These are phyloP conservation scores for Macrotyloma uniflorum DNA, from an alignment of 306 rosid species.

Conservation along the genomic window DNA sequence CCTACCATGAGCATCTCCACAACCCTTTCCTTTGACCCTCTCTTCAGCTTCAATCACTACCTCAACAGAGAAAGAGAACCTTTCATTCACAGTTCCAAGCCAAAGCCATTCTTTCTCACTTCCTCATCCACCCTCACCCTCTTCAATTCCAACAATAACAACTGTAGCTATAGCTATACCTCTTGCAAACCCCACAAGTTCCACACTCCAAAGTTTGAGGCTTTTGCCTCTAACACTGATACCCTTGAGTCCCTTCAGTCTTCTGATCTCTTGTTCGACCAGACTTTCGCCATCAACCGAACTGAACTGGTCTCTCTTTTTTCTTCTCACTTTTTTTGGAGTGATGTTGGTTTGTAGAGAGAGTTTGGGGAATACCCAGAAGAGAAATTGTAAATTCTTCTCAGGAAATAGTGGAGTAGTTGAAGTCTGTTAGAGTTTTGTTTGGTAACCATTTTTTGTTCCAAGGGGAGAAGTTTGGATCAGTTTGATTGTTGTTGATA, in stretches of 20 bases:
- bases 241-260: constrained; percentile 52
- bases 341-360: not conserved
- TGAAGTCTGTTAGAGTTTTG: constrained; percentile 10
- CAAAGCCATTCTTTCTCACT: constrained; percentile 43
- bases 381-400: not conserved
- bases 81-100: constrained; percentile 26
- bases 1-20: constrained; percentile 74
- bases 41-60: constrained; percentile 43
- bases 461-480: constrained; percentile 2
- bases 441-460: not conserved
- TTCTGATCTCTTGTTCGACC: constrained; percentile 42
- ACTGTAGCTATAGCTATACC: constrained; percentile 25
- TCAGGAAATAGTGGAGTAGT: not conserved
- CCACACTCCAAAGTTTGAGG: constrained; percentile 46
- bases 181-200: constrained; percentile 42
- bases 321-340: not conserved
- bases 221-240: constrained; percentile 51
- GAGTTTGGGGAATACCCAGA: constrained; percentile 11
- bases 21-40: constrained; percentile 47
- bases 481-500: constrained; percentile 8
- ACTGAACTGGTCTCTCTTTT: constrained; percentile 56
- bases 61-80: constrained; percentile 20
- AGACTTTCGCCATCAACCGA: constrained; percentile 61
- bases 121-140: constrained; percentile 35
- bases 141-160: constrained; percentile 21